Evolutionary conservation across 225 moss, liverwort and hornwort species (phyloP).

Genomic region (Pleurozium schreberi): DNA sequence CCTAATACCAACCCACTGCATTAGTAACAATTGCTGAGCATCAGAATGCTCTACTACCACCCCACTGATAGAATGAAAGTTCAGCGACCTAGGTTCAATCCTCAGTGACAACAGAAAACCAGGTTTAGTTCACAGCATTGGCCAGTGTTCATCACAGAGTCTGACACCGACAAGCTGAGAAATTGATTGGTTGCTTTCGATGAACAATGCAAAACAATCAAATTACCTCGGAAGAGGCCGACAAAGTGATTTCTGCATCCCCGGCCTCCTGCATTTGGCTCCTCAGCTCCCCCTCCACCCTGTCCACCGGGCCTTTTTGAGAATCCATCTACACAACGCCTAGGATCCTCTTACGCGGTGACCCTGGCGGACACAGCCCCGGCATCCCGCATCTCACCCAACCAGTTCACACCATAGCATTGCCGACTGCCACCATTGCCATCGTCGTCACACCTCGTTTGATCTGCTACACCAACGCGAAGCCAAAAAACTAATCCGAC

Average conservation of each 20-base stretch:
- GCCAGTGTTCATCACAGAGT: not conserved
- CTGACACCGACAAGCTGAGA: not conserved
- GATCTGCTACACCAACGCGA: not conserved
- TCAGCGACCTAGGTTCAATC: not conserved
- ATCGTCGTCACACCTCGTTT: not conserved
- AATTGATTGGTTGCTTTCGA: not conserved
- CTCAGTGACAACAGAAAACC: not conserved
- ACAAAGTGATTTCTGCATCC: not conserved
- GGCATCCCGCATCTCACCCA: not conserved
- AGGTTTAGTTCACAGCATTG: not conserved
- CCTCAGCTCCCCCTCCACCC: not conserved
- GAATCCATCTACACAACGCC: conserved; percentile 19
- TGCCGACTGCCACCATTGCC: not conserved
- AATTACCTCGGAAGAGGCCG: conserved; percentile 27
- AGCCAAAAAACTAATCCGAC: not conserved
- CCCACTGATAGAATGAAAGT: not conserved
- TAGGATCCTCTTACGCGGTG: not conserved
- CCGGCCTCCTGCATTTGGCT: conserved; percentile 5
- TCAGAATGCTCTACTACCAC: not conserved
- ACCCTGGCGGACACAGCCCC: not conserved
- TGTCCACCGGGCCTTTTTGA: not conserved
- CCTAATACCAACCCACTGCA: not conserved
- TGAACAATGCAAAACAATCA: not conserved
- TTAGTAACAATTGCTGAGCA: not conserved
- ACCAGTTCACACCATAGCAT: not conserved